A percentile compares a stretch with the other conserved stretches of the same genome.
These are phyloP conservation scores for Chlorella sp. DNA, from an alignment of 139 green algal species.

Conservation along the genomic window DNA sequence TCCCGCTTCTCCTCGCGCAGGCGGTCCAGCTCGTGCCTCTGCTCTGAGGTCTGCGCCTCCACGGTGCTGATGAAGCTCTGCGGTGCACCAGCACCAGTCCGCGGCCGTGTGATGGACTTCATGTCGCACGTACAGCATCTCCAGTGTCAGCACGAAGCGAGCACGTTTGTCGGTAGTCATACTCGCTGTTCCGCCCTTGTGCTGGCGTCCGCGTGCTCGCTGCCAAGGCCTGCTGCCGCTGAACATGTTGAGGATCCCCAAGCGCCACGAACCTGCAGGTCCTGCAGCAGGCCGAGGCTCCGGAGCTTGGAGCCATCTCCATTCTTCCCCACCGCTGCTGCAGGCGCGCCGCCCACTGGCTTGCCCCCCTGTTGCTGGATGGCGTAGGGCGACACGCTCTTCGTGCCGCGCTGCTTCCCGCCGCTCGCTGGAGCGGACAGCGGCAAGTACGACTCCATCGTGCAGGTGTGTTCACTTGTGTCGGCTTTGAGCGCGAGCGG, in stretches of 20 bases:
- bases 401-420: too few relatives aligned
- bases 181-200: background rate
- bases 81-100: too few relatives aligned
- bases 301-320: too few relatives aligned
- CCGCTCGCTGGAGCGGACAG: too few relatives aligned
- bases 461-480: too few relatives aligned
- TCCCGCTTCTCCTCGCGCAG: slow-evolving; percentile 20
- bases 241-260: background rate
- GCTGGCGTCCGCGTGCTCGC: background rate
- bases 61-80: slow-evolving; percentile 28
- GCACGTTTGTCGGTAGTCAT: background rate
- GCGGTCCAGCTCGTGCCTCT: slow-evolving; percentile 21
- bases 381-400: too few relatives aligned
- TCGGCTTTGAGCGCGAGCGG: too few relatives aligned
- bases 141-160: background rate
- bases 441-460: too few relatives aligned
- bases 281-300: slow-evolving; percentile 31
- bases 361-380: too few relatives aligned
- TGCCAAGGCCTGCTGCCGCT: background rate
- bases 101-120: too few relatives aligned
- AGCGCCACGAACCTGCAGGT: slow-evolving; percentile 33
- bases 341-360: too few relatives aligned
- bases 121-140: background rate
- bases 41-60: slow-evolving; percentile 19
- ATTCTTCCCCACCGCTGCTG: too few relatives aligned